Evolutionary conservation across 306 rosid species (phyloP), one percentile per base, ranked within the genome.

Genomic region (Astragalus membranaceus): DNA sequence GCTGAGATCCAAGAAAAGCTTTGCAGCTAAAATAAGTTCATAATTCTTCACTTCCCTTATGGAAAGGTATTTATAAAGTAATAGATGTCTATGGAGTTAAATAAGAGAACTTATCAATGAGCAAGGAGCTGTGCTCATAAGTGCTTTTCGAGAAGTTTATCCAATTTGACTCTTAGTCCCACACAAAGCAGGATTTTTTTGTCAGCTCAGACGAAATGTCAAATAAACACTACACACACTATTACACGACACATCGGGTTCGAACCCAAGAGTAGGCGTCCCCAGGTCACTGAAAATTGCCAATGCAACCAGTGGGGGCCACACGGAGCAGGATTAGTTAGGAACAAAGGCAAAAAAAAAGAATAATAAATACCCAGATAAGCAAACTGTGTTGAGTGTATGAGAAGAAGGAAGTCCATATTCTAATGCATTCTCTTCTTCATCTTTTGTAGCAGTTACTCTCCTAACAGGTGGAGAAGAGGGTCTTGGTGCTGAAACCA

Each of bases 331-430:
- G 49, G 59, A 72, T 55, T 61, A 17, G 12, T 39, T 9, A 42
- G 37, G n/a, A 15, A 48, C 39, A 52, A 78, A 66, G 64, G 61
- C 13, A 79, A 52, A 46, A 4, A 68, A 0, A 48, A 26, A 65
- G 43, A 72, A n/a, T 60, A 61, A 62, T 32, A 10, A 50, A 44
- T 87, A 95, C 99, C 99, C 99, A 52, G 96, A 85, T 74, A 95
- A 85, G 84, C 99, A 91, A 78, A 89, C 88, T 57, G 99, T 95
- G 75, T 95, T 95, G 50, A 95, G 91, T 26, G 97, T 86, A 76
- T 95, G 99, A 69, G 99, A 95, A 73, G 99, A 95, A 49, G 99
- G 99, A 69, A 95, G 70, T 70, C 99, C 99, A 82, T 95, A 91
- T 82, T 95, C 99, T 82, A 86, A 75, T 0, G 99, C 96, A 67